A percentile compares a stretch with the other conserved stretches of the same genome.
These are phyloP conservation scores for Hypoxylon sp. DNA, from an alignment of 2,329 filamentous ascomycete species.

Conservation along the genomic window DNA sequence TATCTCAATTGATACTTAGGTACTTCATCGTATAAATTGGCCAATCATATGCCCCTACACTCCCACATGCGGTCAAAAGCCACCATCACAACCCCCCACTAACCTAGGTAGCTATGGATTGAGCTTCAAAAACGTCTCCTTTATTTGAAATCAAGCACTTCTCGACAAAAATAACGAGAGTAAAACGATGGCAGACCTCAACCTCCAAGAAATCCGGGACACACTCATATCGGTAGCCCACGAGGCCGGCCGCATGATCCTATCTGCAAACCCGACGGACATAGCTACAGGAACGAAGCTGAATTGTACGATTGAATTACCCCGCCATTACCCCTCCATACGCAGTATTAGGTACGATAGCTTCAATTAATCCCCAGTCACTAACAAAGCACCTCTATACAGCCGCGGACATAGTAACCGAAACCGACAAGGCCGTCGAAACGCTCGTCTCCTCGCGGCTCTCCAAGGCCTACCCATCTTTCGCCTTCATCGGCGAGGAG, in stretches of 20 bases:
- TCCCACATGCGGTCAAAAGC: constrained; percentile 39
- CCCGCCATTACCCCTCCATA: constrained; percentile 45
- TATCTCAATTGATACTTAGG: constrained; percentile 5
- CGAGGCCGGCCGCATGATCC: constrained; percentile 76
- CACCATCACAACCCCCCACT: constrained; percentile 13
- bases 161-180: neutral
- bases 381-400: constrained; percentile 15
- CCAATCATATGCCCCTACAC: constrained; percentile 36
- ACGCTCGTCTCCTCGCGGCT: constrained; percentile 71
- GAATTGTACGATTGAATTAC: constrained; percentile 67
- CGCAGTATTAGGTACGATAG: neutral
- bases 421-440: constrained; percentile 77
- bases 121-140: constrained; percentile 25
- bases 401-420: constrained; percentile 79
- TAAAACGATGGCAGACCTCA: constrained; percentile 66
- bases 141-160: constrained; percentile 2
- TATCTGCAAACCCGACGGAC: constrained; percentile 71
- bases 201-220: constrained; percentile 74
- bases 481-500: constrained; percentile 81
- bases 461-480: constrained; percentile 66
- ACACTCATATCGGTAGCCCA: constrained; percentile 72
- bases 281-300: constrained; percentile 73
- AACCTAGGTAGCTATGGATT: constrained; percentile 7
- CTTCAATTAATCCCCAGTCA: neutral
- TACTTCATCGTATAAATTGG: constrained; percentile 10